A percentile compares a stretch with the other conserved stretches of the same genome.
Evolutionary conservation across 2,329 filamentous ascomycete species (phyloP).

Genomic region (Hypoxylon sp.): DNA sequence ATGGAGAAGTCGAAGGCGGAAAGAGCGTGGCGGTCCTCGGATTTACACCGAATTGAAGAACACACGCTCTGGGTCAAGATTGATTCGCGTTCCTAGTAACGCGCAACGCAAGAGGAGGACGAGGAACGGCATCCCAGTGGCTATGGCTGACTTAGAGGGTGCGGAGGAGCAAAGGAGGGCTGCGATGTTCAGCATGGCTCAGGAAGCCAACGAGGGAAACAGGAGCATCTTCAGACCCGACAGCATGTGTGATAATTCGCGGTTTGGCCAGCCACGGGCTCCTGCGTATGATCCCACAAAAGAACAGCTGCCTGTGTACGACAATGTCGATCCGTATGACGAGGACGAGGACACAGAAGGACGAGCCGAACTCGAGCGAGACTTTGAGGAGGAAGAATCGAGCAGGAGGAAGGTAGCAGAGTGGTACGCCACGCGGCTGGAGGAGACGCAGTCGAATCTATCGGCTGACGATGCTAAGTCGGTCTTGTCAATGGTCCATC

Average conservation of each 20-base stretch:
- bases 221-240: conserved; percentile 48
- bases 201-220: neutral
- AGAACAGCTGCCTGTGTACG: conserved; percentile 4
- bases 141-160: conserved; percentile 37
- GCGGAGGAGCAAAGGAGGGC: conserved; percentile 41
- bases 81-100: conserved; percentile 28
- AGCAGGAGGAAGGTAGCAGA: conserved; percentile 42
- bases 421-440: conserved; percentile 43
- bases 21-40: neutral
- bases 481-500: conserved; percentile 44
- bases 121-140: conserved; percentile 47
- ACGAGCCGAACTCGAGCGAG: conserved; percentile 31
- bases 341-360: conserved; percentile 29
- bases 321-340: conserved; percentile 21
- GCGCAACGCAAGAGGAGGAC: conserved; percentile 37
- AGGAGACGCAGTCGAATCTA: conserved; percentile 2
- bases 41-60: conserved; percentile 42
- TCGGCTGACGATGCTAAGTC: conserved; percentile 37
- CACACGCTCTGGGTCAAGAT: conserved; percentile 18
- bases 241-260: conserved; percentile 41
- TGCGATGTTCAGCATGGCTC: conserved; percentile 25
- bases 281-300: conserved; percentile 4
- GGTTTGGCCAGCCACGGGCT: conserved; percentile 6
- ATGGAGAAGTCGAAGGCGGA: conserved; percentile 40
- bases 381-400: conserved; percentile 35